Evolutionary conservation across 2,329 filamentous ascomycete species (phyloP), one percentile per base, ranked within the genome.

Genomic region (Ilyonectria destructans): DNA sequence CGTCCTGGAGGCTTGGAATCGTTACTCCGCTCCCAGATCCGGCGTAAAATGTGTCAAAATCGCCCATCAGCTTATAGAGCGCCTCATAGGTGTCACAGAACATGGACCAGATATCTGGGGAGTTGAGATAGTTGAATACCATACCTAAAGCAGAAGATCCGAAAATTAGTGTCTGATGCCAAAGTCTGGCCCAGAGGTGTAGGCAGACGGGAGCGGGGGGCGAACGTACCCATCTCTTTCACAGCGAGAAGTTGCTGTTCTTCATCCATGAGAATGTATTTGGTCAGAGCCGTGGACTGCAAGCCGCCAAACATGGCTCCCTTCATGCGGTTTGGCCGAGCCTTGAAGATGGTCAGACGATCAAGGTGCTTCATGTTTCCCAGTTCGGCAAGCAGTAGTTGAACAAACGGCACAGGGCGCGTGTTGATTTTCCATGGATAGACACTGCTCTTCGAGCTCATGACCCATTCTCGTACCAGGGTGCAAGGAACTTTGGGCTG

Each of bases 51-150:
- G 3, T 33, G 21, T 60, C 58, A 12, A 60, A 60, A 1, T 51
- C 46, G 4, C 46, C 58, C 1, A 60, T 13, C 29, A 40, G 31
- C 4, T 60, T n/a, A 45, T 60, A 60, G 12, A 60, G 15, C 9
- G 58, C 58, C 26, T 60, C 58, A 12, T 60, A 60, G 7, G 58
- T 60, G 45, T 21, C 31, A 29, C 58, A 60, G 29, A 60, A 60
- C 9, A 8, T 23, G 2, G n/a, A 9, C 58, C 45, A 60, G 9
- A 52, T 17, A n/a, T 35, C 19, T 26, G 19, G 31, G 33, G 29
- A 6, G 31, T 51, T 60, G 15, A 60, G 15, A n/a, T 60, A 60
- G 4, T 21, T 26, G 29, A 60, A 60, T 2, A 52, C 21, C 45
- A 60, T 51, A 3, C 58, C 58, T 60, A 23, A 8, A 13, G 33